Conservation (phyloP, 2,329 filamentous ascomycete genomes). For the Mollisiaceae sp. region DNA sequence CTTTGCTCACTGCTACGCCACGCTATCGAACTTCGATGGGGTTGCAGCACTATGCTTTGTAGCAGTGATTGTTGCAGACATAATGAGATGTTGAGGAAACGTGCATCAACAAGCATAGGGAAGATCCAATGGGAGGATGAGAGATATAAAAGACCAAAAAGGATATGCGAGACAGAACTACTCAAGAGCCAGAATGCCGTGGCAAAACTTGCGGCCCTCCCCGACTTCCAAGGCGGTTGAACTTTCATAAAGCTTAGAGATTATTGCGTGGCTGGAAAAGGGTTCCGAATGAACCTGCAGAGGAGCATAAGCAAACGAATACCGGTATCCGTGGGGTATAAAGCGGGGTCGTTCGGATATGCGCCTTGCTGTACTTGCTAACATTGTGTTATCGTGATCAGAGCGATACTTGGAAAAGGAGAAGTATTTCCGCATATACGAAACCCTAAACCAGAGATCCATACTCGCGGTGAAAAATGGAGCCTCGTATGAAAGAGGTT, state of each 20-base stretch:
- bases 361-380: too few relatives aligned
- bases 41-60: neutral
- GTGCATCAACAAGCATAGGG: neutral
- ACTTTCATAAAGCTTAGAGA: neutral
- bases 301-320: too few relatives aligned
- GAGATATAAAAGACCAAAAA: neutral
- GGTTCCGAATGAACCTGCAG: neutral
- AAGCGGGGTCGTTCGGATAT: too few relatives aligned
- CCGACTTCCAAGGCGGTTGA: neutral
- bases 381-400: too few relatives aligned
- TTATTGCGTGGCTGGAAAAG: neutral
- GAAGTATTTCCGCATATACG: too few relatives aligned
- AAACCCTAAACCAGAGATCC: too few relatives aligned
- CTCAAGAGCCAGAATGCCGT: neutral
- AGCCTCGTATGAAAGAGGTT: too few relatives aligned
- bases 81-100: neutral
- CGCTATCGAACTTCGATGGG: neutral
- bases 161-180: neutral
- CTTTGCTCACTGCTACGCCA: neutral
- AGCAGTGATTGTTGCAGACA: constrained; percentile 13
- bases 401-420: too few relatives aligned
- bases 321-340: too few relatives aligned
- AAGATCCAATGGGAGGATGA: neutral
- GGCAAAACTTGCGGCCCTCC: neutral
- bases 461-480: too few relatives aligned